Evolutionary conservation across 2,329 filamentous ascomycete species (phyloP).

Genomic region (Fusarium sp.): DNA sequence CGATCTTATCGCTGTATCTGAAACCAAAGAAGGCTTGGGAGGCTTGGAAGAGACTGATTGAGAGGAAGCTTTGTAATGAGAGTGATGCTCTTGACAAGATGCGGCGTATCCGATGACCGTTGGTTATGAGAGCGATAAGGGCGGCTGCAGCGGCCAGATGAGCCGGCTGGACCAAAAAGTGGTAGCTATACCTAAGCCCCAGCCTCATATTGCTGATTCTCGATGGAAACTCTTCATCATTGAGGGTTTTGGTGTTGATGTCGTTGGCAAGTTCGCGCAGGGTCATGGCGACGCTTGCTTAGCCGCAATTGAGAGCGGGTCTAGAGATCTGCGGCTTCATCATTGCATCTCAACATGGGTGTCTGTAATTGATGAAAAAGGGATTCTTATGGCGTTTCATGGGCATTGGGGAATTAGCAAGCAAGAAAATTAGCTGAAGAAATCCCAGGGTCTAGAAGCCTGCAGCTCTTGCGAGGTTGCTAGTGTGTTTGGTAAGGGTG

Average conservation of each 20-base stretch:
- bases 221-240: not conserved
- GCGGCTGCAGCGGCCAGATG: not conserved
- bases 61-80: not conserved
- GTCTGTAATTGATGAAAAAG: not conserved
- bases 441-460: not conserved
- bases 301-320: constrained; percentile 1
- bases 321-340: not conserved
- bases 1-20: constrained; percentile 19
- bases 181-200: not conserved
- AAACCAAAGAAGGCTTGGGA: not conserved
- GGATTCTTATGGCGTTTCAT: not conserved
- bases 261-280: not conserved
- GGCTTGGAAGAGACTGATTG: not conserved
- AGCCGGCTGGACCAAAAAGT: not conserved
- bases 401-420: too few relatives aligned
- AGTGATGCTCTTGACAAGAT: not conserved
- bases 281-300: not conserved
- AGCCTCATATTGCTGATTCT: not conserved
- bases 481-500: not conserved
- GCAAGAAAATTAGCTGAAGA: not conserved
- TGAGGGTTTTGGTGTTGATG: not conserved
- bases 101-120: not conserved
- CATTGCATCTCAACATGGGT: not conserved
- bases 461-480: not conserved
- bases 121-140: not conserved